phyloP scores from a whole-genome alignment of 148 eudicot species.

The Chenopodium quinoa region DNA sequence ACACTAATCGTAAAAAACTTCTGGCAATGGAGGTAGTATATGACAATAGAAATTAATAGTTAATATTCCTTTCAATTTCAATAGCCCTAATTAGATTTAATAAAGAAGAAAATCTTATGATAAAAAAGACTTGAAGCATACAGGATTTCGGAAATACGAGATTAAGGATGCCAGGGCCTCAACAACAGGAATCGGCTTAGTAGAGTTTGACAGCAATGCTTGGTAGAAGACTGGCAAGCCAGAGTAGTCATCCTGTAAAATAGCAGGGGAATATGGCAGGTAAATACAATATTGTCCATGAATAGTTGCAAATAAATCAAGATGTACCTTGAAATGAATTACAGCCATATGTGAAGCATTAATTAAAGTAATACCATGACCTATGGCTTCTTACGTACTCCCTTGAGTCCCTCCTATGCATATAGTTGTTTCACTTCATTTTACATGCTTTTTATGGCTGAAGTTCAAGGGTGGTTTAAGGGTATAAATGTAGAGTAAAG shows the following conservation, averaged over 20 bases:
- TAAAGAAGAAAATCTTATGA: neutral
- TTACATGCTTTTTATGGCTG: no score
- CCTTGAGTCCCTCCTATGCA: no score
- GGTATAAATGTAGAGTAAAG: no score
- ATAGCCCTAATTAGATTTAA: neutral
- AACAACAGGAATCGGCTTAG: slow-evolving; percentile 71
- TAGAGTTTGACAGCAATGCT: slow-evolving; percentile 60
- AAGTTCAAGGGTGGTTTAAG: no score
- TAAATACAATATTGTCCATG: slow-evolving; percentile 6
- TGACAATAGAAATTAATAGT: no score
- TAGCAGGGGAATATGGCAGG: slow-evolving; percentile 5
- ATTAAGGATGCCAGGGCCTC: slow-evolving; percentile 74
- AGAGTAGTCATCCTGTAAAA: slow-evolving; percentile 62
- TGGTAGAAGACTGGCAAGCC: slow-evolving; percentile 59
- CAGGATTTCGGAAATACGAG: slow-evolving; percentile 71
- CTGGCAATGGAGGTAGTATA: no score
- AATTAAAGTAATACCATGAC: no score
- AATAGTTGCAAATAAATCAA: neutral
- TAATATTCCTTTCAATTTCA: no score
- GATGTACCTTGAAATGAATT: slow-evolving; percentile 2
- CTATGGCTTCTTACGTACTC: no score
- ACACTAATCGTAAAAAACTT: no score
- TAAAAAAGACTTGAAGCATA: slow-evolving; percentile 32
- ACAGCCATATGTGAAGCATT: no score
- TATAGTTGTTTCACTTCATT: no score